Conservation (phyloP, 352 stramenopile genomes). For the Phytophthora rubi region DNA sequence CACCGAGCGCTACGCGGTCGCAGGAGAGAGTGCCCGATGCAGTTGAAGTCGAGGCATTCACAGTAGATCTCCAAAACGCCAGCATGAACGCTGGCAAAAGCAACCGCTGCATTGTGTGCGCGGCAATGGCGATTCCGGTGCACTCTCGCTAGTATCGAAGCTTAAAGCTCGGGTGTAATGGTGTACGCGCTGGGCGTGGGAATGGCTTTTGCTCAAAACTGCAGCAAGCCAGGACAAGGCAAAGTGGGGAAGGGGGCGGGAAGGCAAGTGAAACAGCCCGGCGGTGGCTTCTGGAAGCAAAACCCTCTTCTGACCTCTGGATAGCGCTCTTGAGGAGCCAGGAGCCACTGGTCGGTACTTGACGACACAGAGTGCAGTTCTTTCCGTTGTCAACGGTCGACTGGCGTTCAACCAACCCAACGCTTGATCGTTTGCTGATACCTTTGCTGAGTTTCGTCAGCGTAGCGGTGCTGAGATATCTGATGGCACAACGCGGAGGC, state of each 20-base stretch:
- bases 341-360: slow-evolving; percentile 22
- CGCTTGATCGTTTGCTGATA: slow-evolving; percentile 7
- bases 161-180: slow-evolving; percentile 11
- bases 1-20: slow-evolving; percentile 33
- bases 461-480: slow-evolving; percentile 4
- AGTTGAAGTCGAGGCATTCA: slow-evolving; percentile 2
- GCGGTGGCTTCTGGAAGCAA: slow-evolving; percentile 7
- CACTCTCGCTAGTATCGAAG: slow-evolving; percentile 7
- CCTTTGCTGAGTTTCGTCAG: slow-evolving; percentile 15
- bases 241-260: slow-evolving; percentile 25
- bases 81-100: slow-evolving; percentile 17
- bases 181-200: slow-evolving; percentile 33
- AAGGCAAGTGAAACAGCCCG: slow-evolving; percentile 32
- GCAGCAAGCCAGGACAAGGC: slow-evolving; percentile 9
- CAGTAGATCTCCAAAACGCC: neutral
- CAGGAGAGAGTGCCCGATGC: slow-evolving; percentile 28
- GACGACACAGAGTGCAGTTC: slow-evolving; percentile 25
- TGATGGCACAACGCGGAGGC: neutral
- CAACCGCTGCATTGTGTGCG: slow-evolving; percentile 23
- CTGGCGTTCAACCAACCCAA: slow-evolving; percentile 10
- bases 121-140: slow-evolving; percentile 8
- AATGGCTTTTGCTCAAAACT: slow-evolving; percentile 12
- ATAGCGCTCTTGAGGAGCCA: slow-evolving; percentile 14
- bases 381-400: slow-evolving; percentile 37
- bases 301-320: slow-evolving; percentile 12